Conservation (phyloP, 306 rosid species). For the Phaseolus lunatus region DNA sequence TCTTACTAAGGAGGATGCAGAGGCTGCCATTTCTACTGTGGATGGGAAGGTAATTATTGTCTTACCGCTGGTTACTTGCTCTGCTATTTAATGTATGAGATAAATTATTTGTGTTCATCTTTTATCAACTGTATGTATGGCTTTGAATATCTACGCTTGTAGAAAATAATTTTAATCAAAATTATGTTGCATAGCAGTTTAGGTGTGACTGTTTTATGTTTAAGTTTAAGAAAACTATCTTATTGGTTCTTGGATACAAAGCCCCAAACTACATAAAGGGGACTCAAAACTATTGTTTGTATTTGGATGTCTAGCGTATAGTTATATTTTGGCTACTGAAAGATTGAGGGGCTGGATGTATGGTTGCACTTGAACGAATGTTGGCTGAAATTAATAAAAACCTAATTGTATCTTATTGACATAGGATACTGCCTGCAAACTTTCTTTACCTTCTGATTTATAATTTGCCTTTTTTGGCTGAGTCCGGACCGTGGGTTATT, state of each 20-base stretch:
- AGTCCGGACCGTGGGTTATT: not conserved
- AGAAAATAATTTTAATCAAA: constrained; percentile 12
- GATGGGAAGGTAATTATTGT: constrained; percentile 77
- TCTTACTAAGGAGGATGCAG: constrained; percentile 77
- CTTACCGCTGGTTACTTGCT: constrained; percentile 23
- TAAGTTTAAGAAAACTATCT: not conserved
- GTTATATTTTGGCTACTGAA: not conserved
- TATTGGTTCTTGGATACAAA: constrained; percentile 4
- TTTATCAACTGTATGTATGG: not conserved
- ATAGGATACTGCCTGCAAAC: not conserved
- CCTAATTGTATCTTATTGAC: not conserved
- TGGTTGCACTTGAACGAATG: constrained; percentile 2
- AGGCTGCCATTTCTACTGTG: constrained; percentile 73
- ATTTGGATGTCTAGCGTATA: constrained; percentile 12
- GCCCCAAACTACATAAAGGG: constrained; percentile 1
- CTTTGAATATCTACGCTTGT: not conserved
- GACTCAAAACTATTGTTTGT: constrained; percentile 8
- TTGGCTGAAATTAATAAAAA: not conserved
- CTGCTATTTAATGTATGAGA: constrained; percentile 20
- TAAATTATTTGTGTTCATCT: not conserved
- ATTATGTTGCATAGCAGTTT: not conserved
- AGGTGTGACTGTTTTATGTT: not conserved
- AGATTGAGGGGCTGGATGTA: not conserved
- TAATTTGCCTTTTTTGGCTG: not conserved
- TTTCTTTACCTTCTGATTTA: constrained; percentile 7